Base-by-base conservation (phyloP, 1,139 yeast genomes). In the Zygoascus meyerae region DNA sequence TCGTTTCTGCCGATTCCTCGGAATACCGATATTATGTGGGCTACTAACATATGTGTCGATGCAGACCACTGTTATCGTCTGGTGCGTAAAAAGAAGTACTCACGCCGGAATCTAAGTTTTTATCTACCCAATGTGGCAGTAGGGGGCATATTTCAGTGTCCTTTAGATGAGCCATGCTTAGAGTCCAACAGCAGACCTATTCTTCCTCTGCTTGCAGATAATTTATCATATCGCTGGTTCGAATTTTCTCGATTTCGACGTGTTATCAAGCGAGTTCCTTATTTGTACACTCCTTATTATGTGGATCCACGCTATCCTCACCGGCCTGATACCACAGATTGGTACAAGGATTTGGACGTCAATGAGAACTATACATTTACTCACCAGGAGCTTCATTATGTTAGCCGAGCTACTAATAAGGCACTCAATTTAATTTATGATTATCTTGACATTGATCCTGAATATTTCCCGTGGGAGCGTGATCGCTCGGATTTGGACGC, bases 131-230 rank as follows among this genome's bases (percentile, higher is more conserved):
- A 71, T 39, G 73, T 83, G 0, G 74, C 78, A 62, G 77, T 84
- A 1, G 94, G 94, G 5, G 90, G 82, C 0, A 54, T 84, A 6
- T 84, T 73, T 59, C 73, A 74, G 52, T 81, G 86, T 56, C 67
- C 73, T 2, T 52, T 74, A 1, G 54, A 66, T 8, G 65, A 63
- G 42, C 35, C 34, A 14, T 53, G 62, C 34, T 59, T 70, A 15
- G 54, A 70, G 43, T 57, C 58, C 9, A 55, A 58, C 33, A 61
- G 71, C 38, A 61, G 57, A 3, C 86, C 87, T 0, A 52, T 82
- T 2, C 55, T 72, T 42, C 90, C 92, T 0, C 61, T 84, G 36
- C 63, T 78, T 21, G 82, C 86, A 0, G 87, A 82, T 52, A 73
- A 76, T 48, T 66, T 74, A 34, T 66, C 75, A 1, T 64, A 62